Conservation (phyloP, 768 basidiomycete genomes). For the Panellus pusillus region DNA sequence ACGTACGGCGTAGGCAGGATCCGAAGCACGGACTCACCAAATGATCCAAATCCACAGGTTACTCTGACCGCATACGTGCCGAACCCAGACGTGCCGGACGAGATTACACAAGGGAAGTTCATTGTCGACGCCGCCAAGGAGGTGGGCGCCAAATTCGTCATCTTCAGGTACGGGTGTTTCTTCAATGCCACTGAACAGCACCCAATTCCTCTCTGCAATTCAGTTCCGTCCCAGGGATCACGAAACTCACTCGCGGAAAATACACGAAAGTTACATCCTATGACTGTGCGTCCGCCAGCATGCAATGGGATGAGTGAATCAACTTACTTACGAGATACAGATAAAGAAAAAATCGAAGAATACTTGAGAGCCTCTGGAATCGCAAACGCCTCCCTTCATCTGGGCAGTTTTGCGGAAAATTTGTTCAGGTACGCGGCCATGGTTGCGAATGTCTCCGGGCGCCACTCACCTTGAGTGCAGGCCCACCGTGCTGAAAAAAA, state of each 20-base stretch:
- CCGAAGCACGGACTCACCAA: too few relatives aligned
- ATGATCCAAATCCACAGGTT: too few relatives aligned
- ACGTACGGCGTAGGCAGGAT: too few relatives aligned
- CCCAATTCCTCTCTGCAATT: background rate
- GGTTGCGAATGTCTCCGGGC: too few relatives aligned
- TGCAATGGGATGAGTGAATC: too few relatives aligned
- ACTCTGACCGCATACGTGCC: background rate
- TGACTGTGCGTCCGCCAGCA: conserved; percentile 13
- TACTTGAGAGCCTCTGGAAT: conserved; percentile 21
- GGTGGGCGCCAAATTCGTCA: conserved; percentile 24
- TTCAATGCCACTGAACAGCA: background rate
- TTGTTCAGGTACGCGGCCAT: conserved; percentile 5
- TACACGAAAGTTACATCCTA: background rate
- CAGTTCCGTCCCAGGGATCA: conserved; percentile 1
- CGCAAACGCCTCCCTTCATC: conserved; percentile 5
- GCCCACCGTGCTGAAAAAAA: conserved; percentile 1
- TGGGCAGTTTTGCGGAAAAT: conserved; percentile 8
- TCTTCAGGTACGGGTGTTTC: conserved; percentile 17
- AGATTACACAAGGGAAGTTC: conserved; percentile 22
- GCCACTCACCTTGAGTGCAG: background rate
- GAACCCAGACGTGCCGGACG: conserved; percentile 2
- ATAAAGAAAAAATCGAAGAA: conserved; percentile 20
- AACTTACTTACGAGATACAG: background rate
- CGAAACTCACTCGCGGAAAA: conserved; percentile 7
- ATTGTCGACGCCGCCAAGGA: conserved; percentile 29